These are phyloP conservation scores for Erucastrum elatum DNA, from an alignment of 345 rosid genomes.

Conservation along the genomic window DNA sequence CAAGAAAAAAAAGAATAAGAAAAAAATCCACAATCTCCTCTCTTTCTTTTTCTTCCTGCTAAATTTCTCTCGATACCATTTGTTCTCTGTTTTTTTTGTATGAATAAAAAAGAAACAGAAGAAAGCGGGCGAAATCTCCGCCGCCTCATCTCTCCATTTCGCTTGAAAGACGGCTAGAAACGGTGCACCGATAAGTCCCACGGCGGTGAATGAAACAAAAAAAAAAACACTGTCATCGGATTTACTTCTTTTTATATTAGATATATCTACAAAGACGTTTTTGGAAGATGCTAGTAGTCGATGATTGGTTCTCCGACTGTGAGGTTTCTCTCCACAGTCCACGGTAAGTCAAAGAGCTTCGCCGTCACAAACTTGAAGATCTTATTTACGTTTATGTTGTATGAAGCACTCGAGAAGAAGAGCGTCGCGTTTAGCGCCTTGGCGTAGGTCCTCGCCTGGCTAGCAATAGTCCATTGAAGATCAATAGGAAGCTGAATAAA, in stretches of 20 bases:
- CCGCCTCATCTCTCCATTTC: conserved; percentile 39
- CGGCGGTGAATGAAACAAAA: conserved; percentile 1
- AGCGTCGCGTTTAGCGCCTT: conserved; percentile 81
- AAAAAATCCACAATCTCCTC: conserved; percentile 9
- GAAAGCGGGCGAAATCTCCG: conserved; percentile 42
- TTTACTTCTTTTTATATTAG: conserved; percentile 2
- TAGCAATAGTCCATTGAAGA: conserved; percentile 83
- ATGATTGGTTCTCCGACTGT: conserved; percentile 87
- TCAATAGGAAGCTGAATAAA: conserved; percentile 94
- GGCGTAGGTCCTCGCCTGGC: conserved; percentile 90
- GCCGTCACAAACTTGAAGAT: conserved; percentile 95
- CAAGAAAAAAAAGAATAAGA: not conserved
- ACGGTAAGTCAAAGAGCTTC: conserved; percentile 83
- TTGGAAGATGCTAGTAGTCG: conserved; percentile 51
- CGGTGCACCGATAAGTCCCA: conserved; percentile 33
- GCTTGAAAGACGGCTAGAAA: conserved; percentile 2
- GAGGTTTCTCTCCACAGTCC: conserved; percentile 81
- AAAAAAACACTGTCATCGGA: not conserved
- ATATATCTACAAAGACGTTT: conserved; percentile 11
- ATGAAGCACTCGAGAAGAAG: conserved; percentile 88
- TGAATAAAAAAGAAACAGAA: conserved; percentile 6
- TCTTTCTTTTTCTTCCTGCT: not conserved
- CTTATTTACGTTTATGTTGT: conserved; percentile 96
- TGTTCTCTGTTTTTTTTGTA: not conserved
- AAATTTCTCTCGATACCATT: conserved; percentile 25